Conservation (phyloP, 2,329 filamentous ascomycete species). For the Phoma sp. region DNA sequence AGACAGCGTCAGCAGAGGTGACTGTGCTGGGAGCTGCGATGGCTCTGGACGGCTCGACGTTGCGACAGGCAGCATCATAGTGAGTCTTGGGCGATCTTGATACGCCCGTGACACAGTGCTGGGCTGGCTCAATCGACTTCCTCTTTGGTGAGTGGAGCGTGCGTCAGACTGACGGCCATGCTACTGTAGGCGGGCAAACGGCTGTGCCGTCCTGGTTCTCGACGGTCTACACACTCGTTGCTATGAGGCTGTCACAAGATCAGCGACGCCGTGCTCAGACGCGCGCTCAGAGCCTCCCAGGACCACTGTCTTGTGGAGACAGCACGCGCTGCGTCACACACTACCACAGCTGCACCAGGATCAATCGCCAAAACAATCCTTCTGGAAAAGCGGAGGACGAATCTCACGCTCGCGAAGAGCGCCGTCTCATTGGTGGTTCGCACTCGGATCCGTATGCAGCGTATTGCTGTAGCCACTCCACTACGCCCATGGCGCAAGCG, state of each 20-base stretch:
- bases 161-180: background rate
- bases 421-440: slow-evolving; percentile 16
- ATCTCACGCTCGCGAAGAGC: slow-evolving; percentile 1
- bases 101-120: background rate
- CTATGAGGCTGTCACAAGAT: background rate
- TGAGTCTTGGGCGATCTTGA: slow-evolving; percentile 10
- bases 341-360: slow-evolving; percentile 13
- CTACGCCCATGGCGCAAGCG: slow-evolving; percentile 14
- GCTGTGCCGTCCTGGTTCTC: background rate
- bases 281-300: background rate
- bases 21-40: background rate
- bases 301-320: slow-evolving; percentile 1
- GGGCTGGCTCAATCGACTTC: slow-evolving; percentile 4
- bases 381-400: slow-evolving; percentile 8
- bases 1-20: background rate
- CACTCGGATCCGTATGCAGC: slow-evolving; percentile 23
- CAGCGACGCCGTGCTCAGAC: background rate
- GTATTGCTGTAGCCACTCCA: slow-evolving; percentile 14
- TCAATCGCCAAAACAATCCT: background rate
- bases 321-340: slow-evolving; percentile 5
- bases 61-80: slow-evolving; percentile 4
- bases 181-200: background rate
- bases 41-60: background rate
- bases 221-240: background rate
- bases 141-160: slow-evolving; percentile 3